Percentiles rank a stretch among this genome's conserved stretches.
Evolutionary conservation across 2,329 filamentous ascomycete genomes (phyloP).

Genomic region (Penicillium frequentans): DNA sequence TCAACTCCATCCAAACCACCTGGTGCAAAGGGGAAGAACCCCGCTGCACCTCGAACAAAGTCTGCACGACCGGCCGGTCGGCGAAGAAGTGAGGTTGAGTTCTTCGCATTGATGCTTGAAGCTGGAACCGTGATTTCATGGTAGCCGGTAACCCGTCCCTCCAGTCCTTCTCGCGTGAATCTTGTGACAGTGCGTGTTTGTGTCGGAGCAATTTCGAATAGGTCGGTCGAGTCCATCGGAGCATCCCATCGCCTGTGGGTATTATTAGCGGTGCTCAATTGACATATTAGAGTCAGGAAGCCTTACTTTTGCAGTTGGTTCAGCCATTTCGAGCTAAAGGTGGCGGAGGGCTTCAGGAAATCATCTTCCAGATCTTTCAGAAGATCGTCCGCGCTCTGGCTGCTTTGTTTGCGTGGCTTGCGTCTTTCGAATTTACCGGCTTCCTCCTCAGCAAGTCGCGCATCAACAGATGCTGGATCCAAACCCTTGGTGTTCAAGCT

Average conservation of each 20-base stretch:
- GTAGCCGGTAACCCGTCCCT: conserved; percentile 91
- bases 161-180: conserved; percentile 86
- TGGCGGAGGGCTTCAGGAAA: conserved; percentile 75
- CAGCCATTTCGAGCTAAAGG: conserved; percentile 83
- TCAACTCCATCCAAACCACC: conserved; percentile 86
- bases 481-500: conserved; percentile 25
- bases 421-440: conserved; percentile 32
- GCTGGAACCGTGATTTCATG: conserved; percentile 90
- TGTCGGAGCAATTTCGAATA: conserved; percentile 84
- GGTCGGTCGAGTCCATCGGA: conserved; percentile 73
- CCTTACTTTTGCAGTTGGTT: conserved; percentile 77
- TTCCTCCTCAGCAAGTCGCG: conserved; percentile 32
- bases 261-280: conserved; percentile 3
- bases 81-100: conserved; percentile 83
- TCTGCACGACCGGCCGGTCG: conserved; percentile 85
- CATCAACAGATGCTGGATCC: conserved; percentile 27
- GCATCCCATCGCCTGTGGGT: conserved; percentile 69
- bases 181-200: conserved; percentile 94
- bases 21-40: conserved; percentile 91
- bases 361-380: conserved; percentile 71
- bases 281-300: neutral
- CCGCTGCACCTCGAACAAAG: conserved; percentile 88
- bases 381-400: conserved; percentile 57
- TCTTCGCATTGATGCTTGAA: conserved; percentile 87
- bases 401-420: conserved; percentile 45